A percentile compares a stretch with the other conserved stretches of the same genome.
Conservation (phyloP, 164 flowering plant genomes). For the Annona cherimola region DNA sequence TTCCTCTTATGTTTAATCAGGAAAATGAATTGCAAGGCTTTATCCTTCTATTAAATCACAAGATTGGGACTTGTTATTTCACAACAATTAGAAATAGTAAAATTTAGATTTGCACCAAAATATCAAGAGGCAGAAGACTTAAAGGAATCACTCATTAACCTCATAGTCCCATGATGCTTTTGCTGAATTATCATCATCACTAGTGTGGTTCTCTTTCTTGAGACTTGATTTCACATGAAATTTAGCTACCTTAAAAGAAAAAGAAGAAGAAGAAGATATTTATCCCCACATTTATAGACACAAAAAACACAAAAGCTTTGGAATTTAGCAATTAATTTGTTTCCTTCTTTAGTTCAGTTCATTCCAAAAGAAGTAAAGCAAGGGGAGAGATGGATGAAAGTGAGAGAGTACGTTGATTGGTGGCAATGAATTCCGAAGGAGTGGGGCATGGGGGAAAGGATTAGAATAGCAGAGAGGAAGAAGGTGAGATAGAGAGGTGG, state of each 20-base stretch:
- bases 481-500: slow-evolving; percentile 14
- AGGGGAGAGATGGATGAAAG: not conserved
- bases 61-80: no score
- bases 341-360: no score
- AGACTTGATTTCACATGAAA: slow-evolving; percentile 37
- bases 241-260: slow-evolving; percentile 20
- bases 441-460: slow-evolving; percentile 12
- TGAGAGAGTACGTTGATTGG: slow-evolving; percentile 19
- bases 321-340: not conserved
- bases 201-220: slow-evolving; percentile 33
- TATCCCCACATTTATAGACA: no score
- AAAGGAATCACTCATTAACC: no score
- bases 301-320: not conserved
- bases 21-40: no score
- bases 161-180: slow-evolving; percentile 21
- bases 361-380: not conserved
- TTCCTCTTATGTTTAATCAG: no score
- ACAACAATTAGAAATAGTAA: no score
- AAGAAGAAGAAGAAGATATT: not conserved
- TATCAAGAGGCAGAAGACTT: no score
- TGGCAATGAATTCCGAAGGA: not conserved
- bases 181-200: slow-evolving; percentile 26
- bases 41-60: no score
- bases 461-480: slow-evolving; percentile 18
- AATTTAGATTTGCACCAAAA: no score